Base-by-base conservation (phyloP, 805 yeast species). In the Candida quercuum region DNA sequence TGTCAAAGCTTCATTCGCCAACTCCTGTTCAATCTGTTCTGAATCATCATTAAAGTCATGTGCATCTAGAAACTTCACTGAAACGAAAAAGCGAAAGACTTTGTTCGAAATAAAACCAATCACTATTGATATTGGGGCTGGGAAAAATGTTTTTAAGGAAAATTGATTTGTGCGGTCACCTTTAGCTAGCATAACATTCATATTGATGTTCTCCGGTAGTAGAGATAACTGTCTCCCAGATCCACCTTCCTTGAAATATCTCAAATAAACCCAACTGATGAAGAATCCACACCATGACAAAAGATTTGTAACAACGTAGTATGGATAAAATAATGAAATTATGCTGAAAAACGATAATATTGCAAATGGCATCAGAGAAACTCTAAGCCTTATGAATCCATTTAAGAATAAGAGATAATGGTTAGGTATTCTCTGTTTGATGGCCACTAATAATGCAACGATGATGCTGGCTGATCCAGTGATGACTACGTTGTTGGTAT, bases 371-470 rank as follows among this genome's bases (percentile, higher is more conserved):
- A 51, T 45, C 7, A 48, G 38, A 4, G 56, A 44, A 6, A 51
- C 54, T 27, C 42, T 38, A 3, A 74, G 51, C 36, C 71, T 57
- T 26, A 73, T 39, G 24, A 59, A 51, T 2, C 76, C 78, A 34
- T 65, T 59, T 50, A 75, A 65, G 32, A 75, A 64, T 19, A 73
- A 54, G 28, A 75, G 54, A 37, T 70, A 66, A 51, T 76, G 79
- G 41, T 70, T 71, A 14, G 78, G 72, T 6, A 75, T 71, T 34
- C 76, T 50, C 54, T 75, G 81, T 46, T 74, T 75, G 31, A 74
- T 62, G 4, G 79, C 78, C 2, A 76, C 76, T 16, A 75, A 52
- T 27, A 74, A 61, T n/a, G 74, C 77, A 48, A 71, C 60, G 29
- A 66, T 42, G 15, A 47, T 41, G 29, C 47, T 24, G 33, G 45